Evolutionary conservation across 108 stramenopile species (phyloP), one percentile per base, ranked within the genome.

Genomic region (Nannochloropsis salina): DNA sequence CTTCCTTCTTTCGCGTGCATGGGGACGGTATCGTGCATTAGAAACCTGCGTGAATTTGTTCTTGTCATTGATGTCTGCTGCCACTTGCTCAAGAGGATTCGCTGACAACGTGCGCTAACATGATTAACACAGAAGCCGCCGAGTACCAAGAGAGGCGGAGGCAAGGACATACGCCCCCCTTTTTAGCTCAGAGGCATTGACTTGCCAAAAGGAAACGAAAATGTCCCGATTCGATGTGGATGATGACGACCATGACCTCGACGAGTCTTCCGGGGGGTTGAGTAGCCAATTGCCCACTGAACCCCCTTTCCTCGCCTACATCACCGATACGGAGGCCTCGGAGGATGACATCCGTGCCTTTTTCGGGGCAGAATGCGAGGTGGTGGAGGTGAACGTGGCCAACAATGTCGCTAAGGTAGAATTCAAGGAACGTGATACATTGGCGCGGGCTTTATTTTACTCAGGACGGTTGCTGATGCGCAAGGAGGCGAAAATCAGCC

Each of bases 301-400:
- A 74, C 61, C 61, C n/a, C 61, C 61, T n/a, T 74, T 74, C n/a
- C 61, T 74, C n/a, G 61, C 61, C 20, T 74, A 74, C 61, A 74
- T 74, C 20, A 15, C 15, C n/a, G 61, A 74, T n/a, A 74, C 61
- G 2, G 61, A 74, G 61, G 61, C 61, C 15, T 15, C 6, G 20
- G 61, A 74, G n/a, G 20, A 74, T n/a, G 61, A 74, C 61, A 74
- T 74, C 61, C 61, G 3, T 0, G 61, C 15, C 61, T 74, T 74
- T n/a, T 74, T 74, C 61, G 61, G 61, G 20, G 15, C 61, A 15
- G 61, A 74, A n/a, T n/a, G 15, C 2, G 61, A 74, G 61, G 61
- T 74, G 20, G n/a, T 74, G 20, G 15, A 15, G 20, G 61, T 74
- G 61, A 74, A 15, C 6, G 61, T 74, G 3, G 61, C 61, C 61